These are phyloP conservation scores for Atkinsonella hypoxylon DNA, from an alignment of 2,329 filamentous ascomycete genomes.

Conservation along the genomic window DNA sequence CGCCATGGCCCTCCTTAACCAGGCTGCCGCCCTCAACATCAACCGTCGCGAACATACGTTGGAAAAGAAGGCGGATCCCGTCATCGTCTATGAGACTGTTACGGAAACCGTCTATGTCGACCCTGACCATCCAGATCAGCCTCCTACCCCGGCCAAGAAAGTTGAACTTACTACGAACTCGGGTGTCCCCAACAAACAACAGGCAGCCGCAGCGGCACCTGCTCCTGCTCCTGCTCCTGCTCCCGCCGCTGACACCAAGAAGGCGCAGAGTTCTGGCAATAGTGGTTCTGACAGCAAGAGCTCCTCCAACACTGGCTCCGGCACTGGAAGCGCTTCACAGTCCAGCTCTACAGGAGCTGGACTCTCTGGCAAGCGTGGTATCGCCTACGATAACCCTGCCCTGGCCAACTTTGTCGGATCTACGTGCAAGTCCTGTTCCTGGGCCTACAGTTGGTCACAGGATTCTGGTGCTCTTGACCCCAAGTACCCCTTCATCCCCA, in stretches of 20 bases:
- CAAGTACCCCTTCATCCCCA: conserved; percentile 50
- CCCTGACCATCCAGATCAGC: not conserved
- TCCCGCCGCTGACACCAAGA: conserved; percentile 16
- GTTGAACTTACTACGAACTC: too few species aligned
- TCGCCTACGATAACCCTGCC: conserved; percentile 51
- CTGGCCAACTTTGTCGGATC: conserved; percentile 39
- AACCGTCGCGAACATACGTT: conserved; percentile 29
- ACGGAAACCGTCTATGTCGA: conserved; percentile 25
- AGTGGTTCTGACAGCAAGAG: conserved; percentile 5
- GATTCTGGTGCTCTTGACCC: conserved; percentile 27
- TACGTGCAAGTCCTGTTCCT: conserved; percentile 30
- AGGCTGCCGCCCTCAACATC: conserved; percentile 29
- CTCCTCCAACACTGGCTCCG: conserved; percentile 1
- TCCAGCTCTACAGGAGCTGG: conserved; percentile 1
- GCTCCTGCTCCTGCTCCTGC: conserved; percentile 1
- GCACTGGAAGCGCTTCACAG: conserved; percentile 1
- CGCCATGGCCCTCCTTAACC: conserved; percentile 30
- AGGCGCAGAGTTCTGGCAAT: conserved; percentile 12
- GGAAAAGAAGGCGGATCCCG: conserved; percentile 20
- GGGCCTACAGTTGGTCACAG: conserved; percentile 60
- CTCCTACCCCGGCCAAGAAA: too few species aligned
- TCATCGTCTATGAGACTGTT: conserved; percentile 30
- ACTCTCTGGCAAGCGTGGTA: conserved; percentile 45
- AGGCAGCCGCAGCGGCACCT: too few species aligned
- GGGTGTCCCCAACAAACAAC: too few species aligned